These are phyloP conservation scores for Cicer yamashitae DNA, from an alignment of 306 rosid genomes.

Conservation along the genomic window DNA sequence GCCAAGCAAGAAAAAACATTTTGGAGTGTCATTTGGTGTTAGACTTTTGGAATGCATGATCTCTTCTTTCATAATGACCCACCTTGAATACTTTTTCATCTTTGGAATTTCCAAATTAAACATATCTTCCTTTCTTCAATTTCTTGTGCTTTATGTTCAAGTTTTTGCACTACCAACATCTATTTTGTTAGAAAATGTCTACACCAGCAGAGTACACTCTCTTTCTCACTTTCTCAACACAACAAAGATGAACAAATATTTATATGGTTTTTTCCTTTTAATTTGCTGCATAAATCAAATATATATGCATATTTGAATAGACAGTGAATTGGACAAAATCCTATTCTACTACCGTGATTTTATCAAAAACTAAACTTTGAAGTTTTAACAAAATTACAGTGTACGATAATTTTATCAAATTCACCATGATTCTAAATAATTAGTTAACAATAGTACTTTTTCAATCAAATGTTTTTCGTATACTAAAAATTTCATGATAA, in stretches of 20 bases:
- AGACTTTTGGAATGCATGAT: constrained; percentile 16
- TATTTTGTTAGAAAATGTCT: constrained; percentile 59
- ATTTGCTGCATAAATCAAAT: no score
- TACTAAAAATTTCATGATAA: constrained; percentile 5
- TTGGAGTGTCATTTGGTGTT: constrained; percentile 21
- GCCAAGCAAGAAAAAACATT: not conserved
- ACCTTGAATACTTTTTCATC: constrained; percentile 3
- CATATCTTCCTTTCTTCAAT: not conserved
- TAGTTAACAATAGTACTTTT: not conserved
- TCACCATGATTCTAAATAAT: no score
- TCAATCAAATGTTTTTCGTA: not conserved
- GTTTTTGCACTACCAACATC: not conserved
- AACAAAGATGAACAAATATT: not conserved
- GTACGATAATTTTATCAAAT: no score
- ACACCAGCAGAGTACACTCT: constrained; percentile 73
- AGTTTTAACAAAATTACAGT: no score
- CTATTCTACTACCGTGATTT: no score
- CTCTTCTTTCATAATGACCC: constrained; percentile 7
- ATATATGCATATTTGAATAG: no score
- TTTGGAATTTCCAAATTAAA: constrained; percentile 42
- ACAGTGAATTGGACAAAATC: no score
- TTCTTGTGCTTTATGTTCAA: not conserved
- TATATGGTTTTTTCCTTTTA: not conserved
- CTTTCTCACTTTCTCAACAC: constrained; percentile 5
- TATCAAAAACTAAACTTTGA: no score